Percentiles rank a stretch among this genome's conserved stretches.
phyloP scores from a whole-genome alignment of 257 asterid species.

The Rubia yunnanensis region DNA sequence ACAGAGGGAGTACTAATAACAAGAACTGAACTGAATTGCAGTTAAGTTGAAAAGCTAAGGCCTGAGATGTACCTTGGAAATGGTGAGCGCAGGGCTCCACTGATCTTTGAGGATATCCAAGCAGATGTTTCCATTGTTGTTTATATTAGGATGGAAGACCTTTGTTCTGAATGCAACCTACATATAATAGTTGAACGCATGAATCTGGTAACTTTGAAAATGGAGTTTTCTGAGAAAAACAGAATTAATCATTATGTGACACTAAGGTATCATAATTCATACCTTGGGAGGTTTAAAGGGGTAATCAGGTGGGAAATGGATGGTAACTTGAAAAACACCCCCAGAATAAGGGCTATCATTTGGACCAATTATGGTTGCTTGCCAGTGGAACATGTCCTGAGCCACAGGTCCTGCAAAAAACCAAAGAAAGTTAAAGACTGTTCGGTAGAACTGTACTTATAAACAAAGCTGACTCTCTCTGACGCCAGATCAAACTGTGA shows the following conservation, averaged over 20 bases:
- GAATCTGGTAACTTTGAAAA: not conserved
- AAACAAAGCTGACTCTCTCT: too few species aligned
- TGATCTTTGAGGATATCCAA: slow-evolving; percentile 84
- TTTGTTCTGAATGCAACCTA: slow-evolving; percentile 90
- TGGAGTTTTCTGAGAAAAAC: not conserved
- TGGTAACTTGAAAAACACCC: slow-evolving; percentile 85
- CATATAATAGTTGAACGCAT: slow-evolving; percentile 1
- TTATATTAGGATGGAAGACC: slow-evolving; percentile 87
- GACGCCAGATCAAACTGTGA: too few species aligned
- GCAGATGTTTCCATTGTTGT: slow-evolving; percentile 78
- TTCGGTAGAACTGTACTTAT: too few species aligned
- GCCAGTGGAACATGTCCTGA: slow-evolving; percentile 86
- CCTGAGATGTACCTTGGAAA: slow-evolving; percentile 49
- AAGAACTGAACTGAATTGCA: too few species aligned
- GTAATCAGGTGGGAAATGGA: slow-evolving; percentile 83
- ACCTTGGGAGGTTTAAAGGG: slow-evolving; percentile 95
- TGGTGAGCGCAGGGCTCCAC: slow-evolving; percentile 97
- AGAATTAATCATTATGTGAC: not conserved
- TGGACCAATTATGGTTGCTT: slow-evolving; percentile 88
- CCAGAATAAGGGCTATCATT: slow-evolving; percentile 83
- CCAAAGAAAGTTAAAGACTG: too few species aligned
- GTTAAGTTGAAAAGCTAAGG: too few species aligned
- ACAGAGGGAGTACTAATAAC: too few species aligned
- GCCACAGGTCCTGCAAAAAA: slow-evolving; percentile 58
- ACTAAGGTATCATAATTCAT: not conserved